A percentile compares a stretch with the other conserved stretches of the same genome.
Evolutionary conservation across 129 eudicot genomes (phyloP).

Genomic region (Pseudognaphalium luteoalbum): DNA sequence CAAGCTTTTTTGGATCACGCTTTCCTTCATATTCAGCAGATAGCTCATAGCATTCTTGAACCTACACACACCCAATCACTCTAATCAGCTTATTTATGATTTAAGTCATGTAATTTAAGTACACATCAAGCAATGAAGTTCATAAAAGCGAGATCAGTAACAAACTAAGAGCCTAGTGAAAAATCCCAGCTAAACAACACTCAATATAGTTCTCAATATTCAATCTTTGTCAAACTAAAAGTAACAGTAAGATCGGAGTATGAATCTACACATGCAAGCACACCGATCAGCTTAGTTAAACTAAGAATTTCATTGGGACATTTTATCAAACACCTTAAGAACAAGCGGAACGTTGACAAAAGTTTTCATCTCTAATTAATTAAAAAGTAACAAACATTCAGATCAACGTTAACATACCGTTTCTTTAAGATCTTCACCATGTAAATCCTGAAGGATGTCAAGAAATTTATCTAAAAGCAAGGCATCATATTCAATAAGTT

Average conservation of each 20-base stretch:
- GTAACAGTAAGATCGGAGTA: neutral
- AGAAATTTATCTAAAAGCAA: slow-evolving; percentile 87
- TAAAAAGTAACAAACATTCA: neutral
- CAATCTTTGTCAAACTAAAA: neutral
- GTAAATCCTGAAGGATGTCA: slow-evolving; percentile 91
- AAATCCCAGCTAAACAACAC: neutral
- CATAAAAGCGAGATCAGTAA: neutral
- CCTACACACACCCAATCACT: slow-evolving; percentile 44
- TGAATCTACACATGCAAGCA: neutral
- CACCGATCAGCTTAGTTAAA: neutral
- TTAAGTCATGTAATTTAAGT: neutral
- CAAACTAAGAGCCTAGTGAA: neutral
- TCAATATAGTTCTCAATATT: neutral
- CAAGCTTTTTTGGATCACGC: slow-evolving; percentile 74
- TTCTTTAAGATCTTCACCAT: slow-evolving; percentile 92
- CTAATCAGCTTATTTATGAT: neutral
- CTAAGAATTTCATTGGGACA: neutral
- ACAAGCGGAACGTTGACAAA: neutral
- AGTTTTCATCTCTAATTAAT: neutral
- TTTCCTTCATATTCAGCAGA: slow-evolving; percentile 95
- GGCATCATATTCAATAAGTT: slow-evolving; percentile 94
- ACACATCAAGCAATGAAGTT: slow-evolving; percentile 14
- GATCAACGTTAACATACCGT: slow-evolving; percentile 48
- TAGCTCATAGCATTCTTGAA: slow-evolving; percentile 95
- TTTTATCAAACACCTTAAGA: slow-evolving; percentile 11